Base-by-base conservation (phyloP, 192 early-diverging fungal genomes). In the Coemansia sp. region DNA sequence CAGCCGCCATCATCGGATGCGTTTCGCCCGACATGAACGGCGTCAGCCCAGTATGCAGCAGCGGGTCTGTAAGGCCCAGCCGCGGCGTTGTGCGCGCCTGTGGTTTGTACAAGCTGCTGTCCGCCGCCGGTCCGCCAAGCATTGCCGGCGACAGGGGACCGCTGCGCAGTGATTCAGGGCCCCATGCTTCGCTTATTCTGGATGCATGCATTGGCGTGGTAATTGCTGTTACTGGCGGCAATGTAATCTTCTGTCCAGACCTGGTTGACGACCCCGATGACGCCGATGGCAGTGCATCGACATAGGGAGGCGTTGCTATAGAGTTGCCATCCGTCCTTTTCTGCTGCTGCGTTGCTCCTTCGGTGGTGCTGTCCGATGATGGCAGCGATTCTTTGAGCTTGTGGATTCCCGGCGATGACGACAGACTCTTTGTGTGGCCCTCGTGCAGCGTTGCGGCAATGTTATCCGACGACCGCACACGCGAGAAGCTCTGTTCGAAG, bases 401-500 rank as follows among this genome's bases (percentile, higher is more conserved):
- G 30, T 1, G 14, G 6, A 1, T 14, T 8, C 29, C 29, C 13
- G 28, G 30, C 6, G 23, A 48, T 3, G 45, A 48, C 4, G 45
- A 22, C 6, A 30, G 29, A 13, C 29, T 33, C 30, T 33, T 30
- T 29, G 30, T 17, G 13, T 4, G 7, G 29, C 52, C 14, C 30
- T 54, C 52, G 8, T 19, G 52, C 61, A 57, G 23, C 54, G 59
- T 55, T 52, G 33, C 15, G 27, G 45, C 23, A 55, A 62, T 55
- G 14, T 64, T 42, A 6, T 38, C 64, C 34, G 56, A 57, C 45
- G 65, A 45, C 31, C 64, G 62, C 28, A 79, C 62, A 14, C 77
- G 81, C 14, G 81, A 86, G 56, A 94, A 93, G 57, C 87, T 91
- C 65, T 88, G 83, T 60, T 94, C 93, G 63, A 95, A 95, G 37